Base-by-base conservation (phyloP, 1,284 basidiomycete species). In the Chondrostereum purpureum region DNA sequence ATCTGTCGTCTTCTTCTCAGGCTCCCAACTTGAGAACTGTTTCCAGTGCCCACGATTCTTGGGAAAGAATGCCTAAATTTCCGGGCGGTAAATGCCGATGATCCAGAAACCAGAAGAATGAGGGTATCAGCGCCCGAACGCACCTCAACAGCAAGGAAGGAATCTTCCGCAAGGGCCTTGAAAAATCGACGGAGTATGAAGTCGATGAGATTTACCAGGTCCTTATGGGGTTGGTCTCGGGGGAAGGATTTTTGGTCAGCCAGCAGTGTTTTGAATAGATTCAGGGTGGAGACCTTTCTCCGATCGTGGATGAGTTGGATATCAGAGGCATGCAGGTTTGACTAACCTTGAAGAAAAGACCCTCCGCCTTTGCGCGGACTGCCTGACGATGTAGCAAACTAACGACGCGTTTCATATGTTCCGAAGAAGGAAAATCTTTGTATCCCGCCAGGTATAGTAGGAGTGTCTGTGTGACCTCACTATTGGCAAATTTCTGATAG, bases 161-260 rank as follows among this genome's bases (percentile, higher is more conserved):
- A 75, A 50, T 94, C 84, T 50, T 88, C 78, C 45, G 79, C 74
- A 35, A 91, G 73, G 4, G 80, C 77, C 61, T 94, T 96, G 78
- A 97, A 96, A 71, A 95, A 96, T 59, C 87, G 83, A 36, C 89
- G 81, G 45, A 95, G 71, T 44, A 96, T 73, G 63, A 78, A 97
- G 54, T 81, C 87, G 65, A 96, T 83, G 19, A 96, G 67, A 45
- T 77, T 75, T 41, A 89, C 62, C 33, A 96, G 78, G 62, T 97
- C 92, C 54, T 85, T 85, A 65, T 89, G 83, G 1, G 87, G 71
- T 49, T 84, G 80, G 38, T 87, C 82, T 45, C 77, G 78, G 40
- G 91, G 88, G 36, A 93, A 71, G 5, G 78, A 74, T 48, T 78
- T 75, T 59, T 88, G 79, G 57, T 90, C 82, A 44, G 83, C 80